Conservation (phyloP, 352 stramenopile genomes). For the Phytophthora fragariae region DNA sequence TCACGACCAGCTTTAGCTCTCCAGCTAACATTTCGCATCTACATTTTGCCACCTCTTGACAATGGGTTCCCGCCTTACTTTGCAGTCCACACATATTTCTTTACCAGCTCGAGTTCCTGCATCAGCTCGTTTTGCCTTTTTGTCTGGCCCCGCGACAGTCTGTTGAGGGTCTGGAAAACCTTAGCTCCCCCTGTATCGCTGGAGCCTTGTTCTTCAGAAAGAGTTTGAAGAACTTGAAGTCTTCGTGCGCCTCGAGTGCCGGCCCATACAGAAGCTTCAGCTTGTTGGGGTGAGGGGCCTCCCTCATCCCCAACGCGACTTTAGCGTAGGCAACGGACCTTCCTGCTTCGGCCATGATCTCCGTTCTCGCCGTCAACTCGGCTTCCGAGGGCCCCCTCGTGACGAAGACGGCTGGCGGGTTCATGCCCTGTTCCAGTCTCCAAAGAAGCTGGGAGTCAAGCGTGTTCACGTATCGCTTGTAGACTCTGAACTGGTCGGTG, state of each 20-base stretch:
- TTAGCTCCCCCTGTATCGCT: neutral
- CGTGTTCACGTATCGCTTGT: neutral
- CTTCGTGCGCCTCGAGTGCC: neutral
- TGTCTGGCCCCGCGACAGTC: neutral
- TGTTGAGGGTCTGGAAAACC: neutral
- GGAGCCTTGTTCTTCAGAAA: neutral
- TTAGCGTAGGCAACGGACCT: neutral
- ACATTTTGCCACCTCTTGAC: too few species aligned
- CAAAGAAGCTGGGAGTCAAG: neutral
- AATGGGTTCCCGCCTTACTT: too few species aligned
- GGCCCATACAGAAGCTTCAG: neutral
- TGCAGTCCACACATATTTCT: too few species aligned
- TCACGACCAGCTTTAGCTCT: too few species aligned
- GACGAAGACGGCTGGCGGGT: neutral
- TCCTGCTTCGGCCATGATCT: neutral
- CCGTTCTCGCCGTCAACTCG: neutral
- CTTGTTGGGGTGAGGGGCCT: neutral
- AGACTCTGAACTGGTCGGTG: neutral
- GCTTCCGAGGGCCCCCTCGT: neutral
- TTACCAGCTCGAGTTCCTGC: neutral
- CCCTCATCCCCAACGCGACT: neutral
- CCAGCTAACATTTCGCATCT: too few species aligned
- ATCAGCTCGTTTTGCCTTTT: neutral
- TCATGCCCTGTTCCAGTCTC: neutral
- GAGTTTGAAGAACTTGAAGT: neutral